These are phyloP conservation scores for Allium sativum DNA, from an alignment of 106 monocot species.

Conservation along the genomic window DNA sequence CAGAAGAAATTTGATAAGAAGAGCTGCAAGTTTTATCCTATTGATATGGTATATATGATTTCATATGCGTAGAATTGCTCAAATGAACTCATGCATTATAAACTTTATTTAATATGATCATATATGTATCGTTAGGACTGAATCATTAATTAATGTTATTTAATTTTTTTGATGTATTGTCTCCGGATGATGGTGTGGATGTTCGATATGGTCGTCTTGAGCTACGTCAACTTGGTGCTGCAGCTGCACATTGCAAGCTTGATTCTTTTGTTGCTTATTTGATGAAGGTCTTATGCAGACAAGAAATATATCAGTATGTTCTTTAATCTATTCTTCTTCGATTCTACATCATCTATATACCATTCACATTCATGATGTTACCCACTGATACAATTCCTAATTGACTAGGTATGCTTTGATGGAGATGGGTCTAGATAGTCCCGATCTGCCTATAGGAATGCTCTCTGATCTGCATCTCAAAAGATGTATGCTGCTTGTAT, in stretches of 20 bases:
- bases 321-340: not conserved
- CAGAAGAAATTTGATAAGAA: conserved; percentile 67
- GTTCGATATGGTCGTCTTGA: conserved; percentile 44
- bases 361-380: conserved; percentile 30
- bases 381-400: not conserved
- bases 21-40: conserved; percentile 48
- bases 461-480: conserved; percentile 42
- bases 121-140: not conserved
- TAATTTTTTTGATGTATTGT: not conserved
- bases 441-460: conserved; percentile 57
- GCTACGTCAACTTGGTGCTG: conserved; percentile 38
- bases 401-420: conserved; percentile 48
- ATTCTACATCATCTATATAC: not conserved
- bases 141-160: not conserved
- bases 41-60: conserved; percentile 60
- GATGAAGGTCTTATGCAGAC: conserved; percentile 63
- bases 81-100: not conserved
- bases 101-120: no score
- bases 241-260: conserved; percentile 51
- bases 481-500: conserved; percentile 20
- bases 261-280: conserved; percentile 44
- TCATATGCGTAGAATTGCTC: not conserved
- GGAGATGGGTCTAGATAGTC: conserved; percentile 47
- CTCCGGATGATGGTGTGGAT: conserved; percentile 56
- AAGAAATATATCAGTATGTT: conserved; percentile 54